These are phyloP conservation scores for Psilocybe sp. DNA, from an alignment of 768 basidiomycete species.

Conservation along the genomic window DNA sequence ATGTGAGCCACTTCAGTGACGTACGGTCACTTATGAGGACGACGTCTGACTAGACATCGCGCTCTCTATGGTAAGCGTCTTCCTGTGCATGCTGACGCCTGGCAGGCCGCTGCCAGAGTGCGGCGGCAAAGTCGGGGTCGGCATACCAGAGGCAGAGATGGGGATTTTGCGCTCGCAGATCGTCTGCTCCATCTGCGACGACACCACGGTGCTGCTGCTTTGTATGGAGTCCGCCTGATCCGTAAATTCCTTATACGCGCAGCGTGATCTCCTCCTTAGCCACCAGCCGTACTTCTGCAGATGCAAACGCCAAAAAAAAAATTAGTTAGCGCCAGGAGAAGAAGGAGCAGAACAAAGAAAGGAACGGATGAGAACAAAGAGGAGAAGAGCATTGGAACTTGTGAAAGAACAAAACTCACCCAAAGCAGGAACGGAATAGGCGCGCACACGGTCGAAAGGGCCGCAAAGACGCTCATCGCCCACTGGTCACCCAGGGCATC, in stretches of 20 bases:
- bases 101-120: background rate
- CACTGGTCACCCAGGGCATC: slow-evolving; percentile 48
- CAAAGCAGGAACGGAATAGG: slow-evolving; percentile 58
- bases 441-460: slow-evolving; percentile 45
- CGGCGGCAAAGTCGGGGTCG: slow-evolving; percentile 8
- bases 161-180: slow-evolving; percentile 11
- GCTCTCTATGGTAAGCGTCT: slow-evolving; percentile 15
- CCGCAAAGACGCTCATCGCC: slow-evolving; percentile 55
- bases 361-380: background rate
- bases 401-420: too few species aligned
- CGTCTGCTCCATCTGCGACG: slow-evolving; percentile 20
- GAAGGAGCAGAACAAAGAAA: background rate
- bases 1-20: too few species aligned
- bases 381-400: too few species aligned
- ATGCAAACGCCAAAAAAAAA: background rate
- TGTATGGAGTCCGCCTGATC: slow-evolving; percentile 6
- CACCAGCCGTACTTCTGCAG: slow-evolving; percentile 48
- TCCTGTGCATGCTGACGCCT: slow-evolving; percentile 5
- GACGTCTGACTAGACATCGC: slow-evolving; percentile 2
- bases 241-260: slow-evolving; percentile 38
- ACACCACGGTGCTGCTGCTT: slow-evolving; percentile 10
- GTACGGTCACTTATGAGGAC: background rate
- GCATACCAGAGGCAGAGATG: background rate
- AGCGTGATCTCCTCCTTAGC: slow-evolving; percentile 43
- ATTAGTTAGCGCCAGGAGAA: slow-evolving; percentile 6